A percentile compares a stretch with the other conserved stretches of the same genome.
Evolutionary conservation across 306 rosid genomes (phyloP).

Genomic region (Echinosophora koreensis): DNA sequence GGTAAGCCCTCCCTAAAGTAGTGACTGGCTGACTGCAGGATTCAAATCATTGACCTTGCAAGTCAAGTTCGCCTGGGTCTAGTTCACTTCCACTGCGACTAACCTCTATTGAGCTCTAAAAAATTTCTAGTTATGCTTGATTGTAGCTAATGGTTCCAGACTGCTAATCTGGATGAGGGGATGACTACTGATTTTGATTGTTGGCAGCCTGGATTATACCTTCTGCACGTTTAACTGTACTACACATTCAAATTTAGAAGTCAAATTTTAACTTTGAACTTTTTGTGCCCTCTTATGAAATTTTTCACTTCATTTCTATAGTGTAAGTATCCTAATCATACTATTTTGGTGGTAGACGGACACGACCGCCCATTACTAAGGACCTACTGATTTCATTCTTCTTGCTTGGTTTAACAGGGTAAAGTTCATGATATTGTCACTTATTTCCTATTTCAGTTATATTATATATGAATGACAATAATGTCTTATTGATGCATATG

Average conservation of each 20-base stretch:
- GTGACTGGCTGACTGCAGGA: too few species aligned
- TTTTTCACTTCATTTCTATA: conserved; percentile 34
- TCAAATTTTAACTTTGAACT: too few species aligned
- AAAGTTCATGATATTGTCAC: conserved; percentile 46
- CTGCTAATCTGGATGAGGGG: neutral
- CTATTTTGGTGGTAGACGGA: conserved; percentile 60
- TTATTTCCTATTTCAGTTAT: conserved; percentile 26
- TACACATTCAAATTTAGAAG: too few species aligned
- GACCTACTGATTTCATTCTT: conserved; percentile 68
- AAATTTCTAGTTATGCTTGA: neutral
- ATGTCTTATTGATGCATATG: conserved; percentile 39
- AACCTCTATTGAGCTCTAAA: too few species aligned
- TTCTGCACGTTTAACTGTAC: too few species aligned
- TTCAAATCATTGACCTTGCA: too few species aligned
- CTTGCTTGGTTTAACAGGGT: conserved; percentile 97
- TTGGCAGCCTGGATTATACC: too few species aligned
- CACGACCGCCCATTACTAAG: conserved; percentile 77
- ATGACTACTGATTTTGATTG: too few species aligned
- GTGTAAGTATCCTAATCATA: conserved; percentile 22
- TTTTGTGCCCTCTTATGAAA: neutral
- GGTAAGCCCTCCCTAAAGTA: too few species aligned
- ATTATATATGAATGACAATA: conserved; percentile 12
- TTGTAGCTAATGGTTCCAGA: conserved; percentile 34
- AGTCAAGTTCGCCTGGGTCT: too few species aligned
- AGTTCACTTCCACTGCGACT: too few species aligned